Conservation (phyloP, 768 basidiomycete species). For the Naganishia vaughanmartiniae region DNA sequence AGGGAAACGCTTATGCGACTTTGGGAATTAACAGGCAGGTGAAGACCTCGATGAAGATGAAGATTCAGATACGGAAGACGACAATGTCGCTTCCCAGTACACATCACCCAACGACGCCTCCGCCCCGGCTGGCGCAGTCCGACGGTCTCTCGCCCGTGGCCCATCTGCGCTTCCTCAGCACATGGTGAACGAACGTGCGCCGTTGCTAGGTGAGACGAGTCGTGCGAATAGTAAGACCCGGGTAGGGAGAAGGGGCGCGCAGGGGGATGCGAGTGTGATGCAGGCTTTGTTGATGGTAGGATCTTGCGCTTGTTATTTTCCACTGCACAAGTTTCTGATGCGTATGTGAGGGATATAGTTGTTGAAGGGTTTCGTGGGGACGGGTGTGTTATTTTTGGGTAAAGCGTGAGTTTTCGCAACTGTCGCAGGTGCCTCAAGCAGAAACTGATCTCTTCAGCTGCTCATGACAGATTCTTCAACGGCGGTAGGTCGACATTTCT, state of each 20-base stretch:
- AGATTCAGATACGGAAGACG: conserved; percentile 58
- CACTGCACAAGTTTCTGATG: not conserved
- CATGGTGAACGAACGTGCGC: conserved; percentile 39
- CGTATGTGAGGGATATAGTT: conserved; percentile 57
- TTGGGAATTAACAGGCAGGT: conserved; percentile 63
- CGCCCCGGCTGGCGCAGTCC: conserved; percentile 22
- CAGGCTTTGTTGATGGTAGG: conserved; percentile 90
- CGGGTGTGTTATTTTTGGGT: conserved; percentile 91
- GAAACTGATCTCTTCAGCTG: not conserved
- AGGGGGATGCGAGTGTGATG: conserved; percentile 82
- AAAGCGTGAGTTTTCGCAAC: conserved; percentile 67
- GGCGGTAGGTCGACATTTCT: conserved; percentile 54
- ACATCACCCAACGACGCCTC: conserved; percentile 7
- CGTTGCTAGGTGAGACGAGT: conserved; percentile 38
- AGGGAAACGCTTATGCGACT: conserved; percentile 17
- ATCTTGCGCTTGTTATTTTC: conserved; percentile 4
- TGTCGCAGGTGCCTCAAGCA: not conserved
- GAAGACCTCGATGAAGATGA: conserved; percentile 82
- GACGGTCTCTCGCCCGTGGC: conserved; percentile 36
- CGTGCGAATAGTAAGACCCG: conserved; percentile 43
- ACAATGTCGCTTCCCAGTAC: not conserved
- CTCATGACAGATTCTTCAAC: conserved; percentile 76
- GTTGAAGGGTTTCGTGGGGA: conserved; percentile 90
- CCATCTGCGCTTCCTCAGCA: conserved; percentile 44
- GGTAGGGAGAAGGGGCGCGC: conserved; percentile 56